Evolutionary conservation across 441 rosid genomes (phyloP), one percentile per base, ranked within the genome.

Genomic region (Euphorbia schlechtendalii): DNA sequence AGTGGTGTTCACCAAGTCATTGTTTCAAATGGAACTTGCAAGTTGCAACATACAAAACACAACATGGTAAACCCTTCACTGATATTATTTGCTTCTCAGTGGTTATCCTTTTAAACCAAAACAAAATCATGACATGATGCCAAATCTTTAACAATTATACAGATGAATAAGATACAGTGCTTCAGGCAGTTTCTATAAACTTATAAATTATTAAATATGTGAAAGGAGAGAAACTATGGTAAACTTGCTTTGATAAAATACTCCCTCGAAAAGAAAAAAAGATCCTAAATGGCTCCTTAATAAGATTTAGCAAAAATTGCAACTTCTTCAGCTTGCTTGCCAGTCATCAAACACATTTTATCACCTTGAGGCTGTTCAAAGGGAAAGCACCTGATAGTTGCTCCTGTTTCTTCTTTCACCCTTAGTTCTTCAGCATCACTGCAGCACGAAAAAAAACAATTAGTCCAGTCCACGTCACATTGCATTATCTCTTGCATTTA

Each of bases 381-480:
- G 25, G 98, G 98, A 72, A 81, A 93, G 80, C 98, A 90, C 34
- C 97, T 70, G 56, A 93, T 85, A 15, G 92, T 93, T 60, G 95
- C 98, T 27, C 97, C 92, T 0, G 98, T 93, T 80, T 90, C 98
- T 74, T 93, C 98, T 74, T 90, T 93, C 22, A 93, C 90, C 78
- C 70, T 83, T 69, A 82, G 52, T 71, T 93, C 96, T 66, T 90
- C 97, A 0, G 81, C 80, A 71, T 87, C 95, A 62, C 96, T 84
- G 75, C 65, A 66, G 27, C 40, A 61, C 22, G 13, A 27, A 6
- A 21, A 5, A 27, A 15, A 40, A 24, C 12, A 24, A 63, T 8
- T 57, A 57, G 13, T 12, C 45, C 41, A 53, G 64, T 48, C 18
- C 53, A 21, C 27, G 14, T 22, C 9, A 30, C 59, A 61, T 56